These are phyloP conservation scores for Pyricularia pennisetigena DNA, from an alignment of 2,329 filamentous ascomycete genomes.

Conservation along the genomic window DNA sequence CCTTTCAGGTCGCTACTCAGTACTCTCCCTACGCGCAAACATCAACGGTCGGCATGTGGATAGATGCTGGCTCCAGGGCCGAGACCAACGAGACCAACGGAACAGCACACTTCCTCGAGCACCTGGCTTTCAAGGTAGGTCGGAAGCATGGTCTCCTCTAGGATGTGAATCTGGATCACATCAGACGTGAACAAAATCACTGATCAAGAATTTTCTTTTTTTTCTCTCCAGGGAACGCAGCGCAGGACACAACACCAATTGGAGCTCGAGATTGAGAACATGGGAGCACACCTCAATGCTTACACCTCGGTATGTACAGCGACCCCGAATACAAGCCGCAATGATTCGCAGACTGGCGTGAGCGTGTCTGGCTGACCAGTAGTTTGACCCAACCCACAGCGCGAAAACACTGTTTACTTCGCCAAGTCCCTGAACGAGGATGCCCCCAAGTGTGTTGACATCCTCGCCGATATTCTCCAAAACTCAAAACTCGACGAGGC, in stretches of 20 bases:
- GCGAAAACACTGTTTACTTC: conserved; percentile 99
- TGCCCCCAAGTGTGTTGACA: conserved; percentile 92
- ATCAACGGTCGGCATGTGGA: conserved; percentile 97
- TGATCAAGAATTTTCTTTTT: not conserved
- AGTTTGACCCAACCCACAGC: conserved; percentile 36
- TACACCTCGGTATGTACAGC: conserved; percentile 75
- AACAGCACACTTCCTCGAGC: conserved; percentile 98
- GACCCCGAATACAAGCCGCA: not conserved
- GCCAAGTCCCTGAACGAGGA: conserved; percentile 98
- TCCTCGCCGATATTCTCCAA: conserved; percentile 97
- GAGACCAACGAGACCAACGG: conserved; percentile 98
- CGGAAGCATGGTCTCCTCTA: not conserved
- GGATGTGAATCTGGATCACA: not conserved
- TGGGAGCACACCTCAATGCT: conserved; percentile 97
- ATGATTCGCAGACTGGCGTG: not conserved
- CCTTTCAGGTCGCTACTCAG: conserved; percentile 80
- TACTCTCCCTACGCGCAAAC: conserved; percentile 98
- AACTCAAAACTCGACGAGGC: conserved; percentile 94
- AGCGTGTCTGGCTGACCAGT: not conserved
- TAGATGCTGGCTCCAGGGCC: conserved; percentile 94
- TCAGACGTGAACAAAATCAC: conserved; percentile 3
- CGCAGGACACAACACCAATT: conserved; percentile 94
- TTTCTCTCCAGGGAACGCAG: conserved; percentile 61
- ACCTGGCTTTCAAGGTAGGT: conserved; percentile 95
- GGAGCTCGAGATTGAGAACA: conserved; percentile 99